Evolutionary conservation across 2,329 filamentous ascomycete genomes (phyloP).

Genomic region (Aquanectria penicillioides): DNA sequence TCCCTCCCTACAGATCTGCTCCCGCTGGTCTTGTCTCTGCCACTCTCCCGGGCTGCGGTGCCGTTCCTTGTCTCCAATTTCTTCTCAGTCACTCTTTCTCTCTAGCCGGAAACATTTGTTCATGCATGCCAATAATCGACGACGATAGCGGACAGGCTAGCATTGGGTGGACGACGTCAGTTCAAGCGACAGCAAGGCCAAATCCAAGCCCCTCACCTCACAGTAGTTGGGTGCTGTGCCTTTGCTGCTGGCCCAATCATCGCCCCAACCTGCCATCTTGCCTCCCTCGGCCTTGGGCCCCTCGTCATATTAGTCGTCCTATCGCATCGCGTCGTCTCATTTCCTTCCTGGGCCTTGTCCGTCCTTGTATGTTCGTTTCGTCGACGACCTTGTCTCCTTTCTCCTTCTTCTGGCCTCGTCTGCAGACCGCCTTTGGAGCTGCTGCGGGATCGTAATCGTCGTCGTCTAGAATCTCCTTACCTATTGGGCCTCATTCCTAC

Average conservation of each 20-base stretch:
- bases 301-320: constrained; percentile 16
- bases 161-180: constrained; percentile 2
- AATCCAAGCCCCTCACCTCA: not conserved
- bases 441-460: not conserved
- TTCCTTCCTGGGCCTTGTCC: constrained; percentile 10
- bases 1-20: constrained; percentile 4
- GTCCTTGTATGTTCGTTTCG: constrained; percentile 5
- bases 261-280: constrained; percentile 25
- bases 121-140: constrained; percentile 1
- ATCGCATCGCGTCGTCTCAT: constrained; percentile 22
- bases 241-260: constrained; percentile 13
- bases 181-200: not conserved
- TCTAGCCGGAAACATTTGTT: not conserved
- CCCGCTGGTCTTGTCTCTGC: constrained; percentile 3
- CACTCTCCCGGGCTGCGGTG: too few relatives aligned
- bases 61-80: not conserved
- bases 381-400: constrained; percentile 17
- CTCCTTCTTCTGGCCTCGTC: constrained; percentile 16
- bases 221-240: not conserved
- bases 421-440: constrained; percentile 23
- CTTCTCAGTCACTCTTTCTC: not conserved
- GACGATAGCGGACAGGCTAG: not conserved
- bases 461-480: not conserved
- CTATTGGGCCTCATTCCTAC: not conserved
- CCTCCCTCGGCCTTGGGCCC: constrained; percentile 10